phyloP scores from a whole-genome alignment of 179 eudicot species.

The Sideroxylon spinosum region DNA sequence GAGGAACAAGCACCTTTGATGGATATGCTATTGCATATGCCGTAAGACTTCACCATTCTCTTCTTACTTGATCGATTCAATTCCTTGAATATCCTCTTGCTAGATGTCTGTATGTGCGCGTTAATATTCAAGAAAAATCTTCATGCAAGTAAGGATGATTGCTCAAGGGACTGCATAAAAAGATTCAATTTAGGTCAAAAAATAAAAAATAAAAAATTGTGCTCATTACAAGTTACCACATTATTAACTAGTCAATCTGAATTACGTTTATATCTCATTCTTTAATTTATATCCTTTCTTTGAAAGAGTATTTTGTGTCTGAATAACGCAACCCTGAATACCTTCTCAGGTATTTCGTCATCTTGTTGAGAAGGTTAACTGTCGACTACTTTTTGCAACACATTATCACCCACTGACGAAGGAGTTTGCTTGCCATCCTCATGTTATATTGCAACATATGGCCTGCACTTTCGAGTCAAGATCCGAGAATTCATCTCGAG shows the following conservation, averaged over 20 bases:
- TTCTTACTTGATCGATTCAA: background rate
- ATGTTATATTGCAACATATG: constrained; percentile 80
- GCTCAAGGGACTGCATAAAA: background rate
- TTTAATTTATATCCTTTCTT: background rate
- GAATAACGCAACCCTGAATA: background rate
- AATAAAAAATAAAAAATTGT: background rate
- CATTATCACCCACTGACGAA: constrained; percentile 95
- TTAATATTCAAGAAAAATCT: no score
- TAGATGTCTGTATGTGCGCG: background rate
- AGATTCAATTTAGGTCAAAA: background rate
- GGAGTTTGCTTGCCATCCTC: constrained; percentile 91
- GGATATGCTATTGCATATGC: constrained; percentile 99
- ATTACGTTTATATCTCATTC: background rate
- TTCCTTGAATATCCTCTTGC: constrained; percentile 14
- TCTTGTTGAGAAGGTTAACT: constrained; percentile 82
- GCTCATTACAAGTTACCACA: background rate
- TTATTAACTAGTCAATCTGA: background rate
- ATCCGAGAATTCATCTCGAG: constrained; percentile 21
- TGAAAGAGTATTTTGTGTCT: background rate
- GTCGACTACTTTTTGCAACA: constrained; percentile 90
- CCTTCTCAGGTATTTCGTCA: constrained; percentile 79
- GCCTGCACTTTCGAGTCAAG: constrained; percentile 61
- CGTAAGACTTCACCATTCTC: constrained; percentile 43
- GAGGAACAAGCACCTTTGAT: constrained; percentile 98
- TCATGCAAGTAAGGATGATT: background rate